Base-by-base conservation (phyloP, 2,329 filamentous ascomycete species). In the Ophidiomyces ophidiicola region DNA sequence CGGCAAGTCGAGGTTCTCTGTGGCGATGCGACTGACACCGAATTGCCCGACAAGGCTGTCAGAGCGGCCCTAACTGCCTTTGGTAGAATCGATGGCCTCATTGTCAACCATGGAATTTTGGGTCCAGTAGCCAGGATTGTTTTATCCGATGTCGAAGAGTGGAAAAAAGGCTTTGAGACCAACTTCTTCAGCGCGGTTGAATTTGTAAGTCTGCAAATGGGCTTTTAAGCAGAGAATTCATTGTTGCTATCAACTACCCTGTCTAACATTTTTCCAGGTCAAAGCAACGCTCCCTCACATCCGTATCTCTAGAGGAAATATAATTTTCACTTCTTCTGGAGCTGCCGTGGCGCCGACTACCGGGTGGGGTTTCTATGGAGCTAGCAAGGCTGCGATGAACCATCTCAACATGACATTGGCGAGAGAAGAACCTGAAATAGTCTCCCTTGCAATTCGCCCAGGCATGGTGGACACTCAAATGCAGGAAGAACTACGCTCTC, bases 381-480 rank as follows among this genome's bases (percentile, higher is more conserved):
- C 82, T 1, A 76, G 78, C 12, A 94, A 94, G 61, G 84, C 85
- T 0, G 84, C 82, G 1, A 56, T 90, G 52, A 92, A 92, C 57
- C 83, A 88, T 49, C 63, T 94, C 4, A 77, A 78, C 1, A 62
- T 71, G 29, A 84, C 87, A 24, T 60, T 94, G 24, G 74, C 75
- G 0, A 69, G 70, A 1, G 87, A 94, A 55, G 87, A 94, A 58
- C 76, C 80, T 1, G 69, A 78, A 10, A 76, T 94, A 31, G 82
- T 74, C 0, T 78, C 75, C 8, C 62, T 94, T 0, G 70, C 82
- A 0, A 66, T 94, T 23, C 70, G 78, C 3, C 87, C 87, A 0
- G 87, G 87, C 2, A 76, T 82, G 32, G 80, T 92, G 5, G 82
- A 94, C 54, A 94, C 87, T 0, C 80, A 80, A 36, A 94, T 94